Conservation (phyloP, 1,284 basidiomycete species). For the Microbotryum scabiosae region DNA sequence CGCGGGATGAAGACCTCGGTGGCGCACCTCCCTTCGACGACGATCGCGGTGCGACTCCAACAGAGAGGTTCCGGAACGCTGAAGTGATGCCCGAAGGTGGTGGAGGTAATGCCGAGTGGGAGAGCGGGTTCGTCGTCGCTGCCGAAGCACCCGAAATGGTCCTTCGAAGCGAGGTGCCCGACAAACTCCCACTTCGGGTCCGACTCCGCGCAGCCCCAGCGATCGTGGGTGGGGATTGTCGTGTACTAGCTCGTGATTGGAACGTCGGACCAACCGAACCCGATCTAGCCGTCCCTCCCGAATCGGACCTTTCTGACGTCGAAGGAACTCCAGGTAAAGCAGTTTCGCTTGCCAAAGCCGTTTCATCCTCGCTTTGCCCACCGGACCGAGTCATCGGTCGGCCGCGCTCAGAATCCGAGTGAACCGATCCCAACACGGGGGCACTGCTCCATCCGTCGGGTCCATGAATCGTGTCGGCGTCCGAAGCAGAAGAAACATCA, state of each 20-base stretch:
- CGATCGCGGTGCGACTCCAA: slow-evolving; percentile 4
- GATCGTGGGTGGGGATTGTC: background rate
- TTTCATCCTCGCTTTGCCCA: no score
- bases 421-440: slow-evolving; percentile 13
- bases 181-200: background rate
- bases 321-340: no score
- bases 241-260: background rate
- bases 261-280: slow-evolving; percentile 3
- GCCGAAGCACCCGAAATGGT: background rate
- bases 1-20: background rate
- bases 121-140: no score
- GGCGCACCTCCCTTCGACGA: background rate
- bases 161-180: background rate
- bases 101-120: background rate
- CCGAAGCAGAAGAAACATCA: background rate
- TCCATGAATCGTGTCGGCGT: slow-evolving; percentile 8
- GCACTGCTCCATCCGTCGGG: slow-evolving; percentile 16
- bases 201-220: background rate
- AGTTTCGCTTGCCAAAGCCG: no score
- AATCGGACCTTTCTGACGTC: no score
- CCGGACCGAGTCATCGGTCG: slow-evolving; percentile 3
- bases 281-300: no score
- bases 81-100: slow-evolving; percentile 3
- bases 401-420: slow-evolving; percentile 20
- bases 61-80: slow-evolving; percentile 1